Conservation (phyloP, 129 eudicot species). For the Mikania micrantha region DNA sequence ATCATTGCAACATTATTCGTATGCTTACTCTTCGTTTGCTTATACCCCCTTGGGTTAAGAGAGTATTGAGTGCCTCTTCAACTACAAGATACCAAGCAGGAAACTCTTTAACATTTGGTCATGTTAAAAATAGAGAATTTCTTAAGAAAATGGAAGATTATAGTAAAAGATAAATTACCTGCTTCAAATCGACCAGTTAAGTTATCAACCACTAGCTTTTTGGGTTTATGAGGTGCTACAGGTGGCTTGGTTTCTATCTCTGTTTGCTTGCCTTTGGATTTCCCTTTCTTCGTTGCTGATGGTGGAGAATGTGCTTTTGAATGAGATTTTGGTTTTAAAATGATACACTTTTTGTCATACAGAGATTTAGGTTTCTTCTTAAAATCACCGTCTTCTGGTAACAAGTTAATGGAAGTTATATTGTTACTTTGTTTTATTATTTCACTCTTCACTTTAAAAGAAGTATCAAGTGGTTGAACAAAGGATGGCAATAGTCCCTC, state of each 20-base stretch:
- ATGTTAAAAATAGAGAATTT: background rate
- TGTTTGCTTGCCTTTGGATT: constrained; percentile 30
- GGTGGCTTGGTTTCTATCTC: constrained; percentile 34
- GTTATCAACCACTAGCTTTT: constrained; percentile 35
- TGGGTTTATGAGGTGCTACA: constrained; percentile 35
- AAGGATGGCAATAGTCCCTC: constrained; percentile 9
- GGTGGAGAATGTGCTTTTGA: constrained; percentile 34
- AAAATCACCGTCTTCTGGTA: constrained; percentile 14
- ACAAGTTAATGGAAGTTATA: background rate
- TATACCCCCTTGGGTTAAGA: constrained; percentile 77
- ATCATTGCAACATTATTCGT: background rate
- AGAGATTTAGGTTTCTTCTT: constrained; percentile 35
- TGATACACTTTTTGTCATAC: constrained; percentile 20
- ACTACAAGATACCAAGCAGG: constrained; percentile 47
- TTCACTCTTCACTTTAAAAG: constrained; percentile 13
- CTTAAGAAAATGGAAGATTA: background rate
- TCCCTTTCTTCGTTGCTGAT: constrained; percentile 49
- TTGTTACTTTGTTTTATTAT: constrained; percentile 14
- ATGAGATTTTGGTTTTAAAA: constrained; percentile 30
- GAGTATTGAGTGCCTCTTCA: constrained; percentile 78
- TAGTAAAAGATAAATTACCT: constrained; percentile 33
- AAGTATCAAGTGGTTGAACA: constrained; percentile 16
- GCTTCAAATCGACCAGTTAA: constrained; percentile 63
- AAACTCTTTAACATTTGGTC: constrained; percentile 4
- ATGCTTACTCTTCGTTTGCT: constrained; percentile 70